Percentiles rank a stretch among this genome's conserved stretches.
These are phyloP conservation scores for Eucalyptus tenuipes DNA, from an alignment of 345 rosid genomes.

Conservation along the genomic window DNA sequence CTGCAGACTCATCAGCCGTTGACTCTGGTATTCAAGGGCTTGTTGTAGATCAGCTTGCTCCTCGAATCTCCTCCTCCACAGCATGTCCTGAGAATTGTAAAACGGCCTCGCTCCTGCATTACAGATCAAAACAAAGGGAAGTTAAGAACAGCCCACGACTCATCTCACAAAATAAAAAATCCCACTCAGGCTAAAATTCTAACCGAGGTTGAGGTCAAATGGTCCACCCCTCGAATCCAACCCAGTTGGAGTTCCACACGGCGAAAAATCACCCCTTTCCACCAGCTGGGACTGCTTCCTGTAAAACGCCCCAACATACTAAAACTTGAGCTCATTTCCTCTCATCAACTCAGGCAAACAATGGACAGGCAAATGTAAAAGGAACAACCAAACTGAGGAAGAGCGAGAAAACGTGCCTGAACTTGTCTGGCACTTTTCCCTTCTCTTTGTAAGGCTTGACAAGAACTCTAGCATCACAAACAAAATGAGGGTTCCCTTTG, in stretches of 20 bases:
- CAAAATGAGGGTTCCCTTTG: conserved; percentile 91
- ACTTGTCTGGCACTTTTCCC: conserved; percentile 87
- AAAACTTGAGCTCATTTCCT: neutral
- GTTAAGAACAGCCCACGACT: neutral
- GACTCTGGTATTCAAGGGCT: conserved; percentile 69
- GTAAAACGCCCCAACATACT: neutral
- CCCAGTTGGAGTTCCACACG: conserved; percentile 62
- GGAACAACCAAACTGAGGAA: neutral
- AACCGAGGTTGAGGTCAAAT: conserved; percentile 43
- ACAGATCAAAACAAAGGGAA: neutral
- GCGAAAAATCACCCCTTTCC: conserved; percentile 53
- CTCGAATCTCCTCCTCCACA: conserved; percentile 71
- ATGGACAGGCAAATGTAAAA: neutral
- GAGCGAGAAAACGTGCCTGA: conserved; percentile 32
- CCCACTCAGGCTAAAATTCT: neutral
- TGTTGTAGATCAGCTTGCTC: conserved; percentile 63
- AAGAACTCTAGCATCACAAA: conserved; percentile 81
- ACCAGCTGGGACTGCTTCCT: conserved; percentile 40
- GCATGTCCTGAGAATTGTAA: conserved; percentile 45
- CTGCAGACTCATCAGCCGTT: conserved; percentile 67
- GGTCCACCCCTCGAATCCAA: conserved; percentile 64
- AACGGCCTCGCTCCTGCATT: conserved; percentile 50
- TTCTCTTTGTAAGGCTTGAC: conserved; percentile 98
- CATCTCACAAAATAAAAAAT: neutral
- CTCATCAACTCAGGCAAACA: neutral